Conservation (phyloP, 169 alveolate species). For the Plasmodium cynomolgi region DNA sequence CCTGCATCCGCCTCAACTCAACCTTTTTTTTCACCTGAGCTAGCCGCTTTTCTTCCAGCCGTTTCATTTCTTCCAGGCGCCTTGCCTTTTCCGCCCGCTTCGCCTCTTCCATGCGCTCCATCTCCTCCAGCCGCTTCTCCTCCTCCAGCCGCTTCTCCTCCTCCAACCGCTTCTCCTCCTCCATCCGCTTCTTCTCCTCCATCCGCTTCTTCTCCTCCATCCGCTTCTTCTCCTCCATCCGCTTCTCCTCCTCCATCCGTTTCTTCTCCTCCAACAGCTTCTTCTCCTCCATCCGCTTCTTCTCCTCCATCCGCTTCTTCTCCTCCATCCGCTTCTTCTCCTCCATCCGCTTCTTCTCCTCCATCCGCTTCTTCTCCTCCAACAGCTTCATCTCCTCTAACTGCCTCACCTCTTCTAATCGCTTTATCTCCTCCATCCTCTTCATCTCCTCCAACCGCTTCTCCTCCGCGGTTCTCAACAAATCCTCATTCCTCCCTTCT, state of each 20-base stretch:
- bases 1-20: constrained; percentile 25
- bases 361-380: background rate
- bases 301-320: constrained; percentile 5
- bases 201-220: constrained; percentile 2
- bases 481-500: background rate
- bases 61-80: background rate
- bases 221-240: background rate
- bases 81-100: background rate
- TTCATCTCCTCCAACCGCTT: background rate
- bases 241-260: background rate
- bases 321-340: background rate
- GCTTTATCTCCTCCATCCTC: background rate
- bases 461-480: background rate
- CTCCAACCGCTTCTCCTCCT: background rate
- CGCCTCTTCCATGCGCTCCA: background rate
- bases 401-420: background rate
- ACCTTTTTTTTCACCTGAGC: constrained; percentile 11
- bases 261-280: constrained; percentile 1
- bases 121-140: background rate
- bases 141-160: constrained; percentile 7
- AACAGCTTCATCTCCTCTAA: background rate
- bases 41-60: constrained; percentile 7
- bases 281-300: background rate
- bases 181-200: constrained; percentile 1
- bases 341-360: background rate